Evolutionary conservation across 164 flowering plant species (phyloP).

Genomic region (Aristolochia californica): DNA sequence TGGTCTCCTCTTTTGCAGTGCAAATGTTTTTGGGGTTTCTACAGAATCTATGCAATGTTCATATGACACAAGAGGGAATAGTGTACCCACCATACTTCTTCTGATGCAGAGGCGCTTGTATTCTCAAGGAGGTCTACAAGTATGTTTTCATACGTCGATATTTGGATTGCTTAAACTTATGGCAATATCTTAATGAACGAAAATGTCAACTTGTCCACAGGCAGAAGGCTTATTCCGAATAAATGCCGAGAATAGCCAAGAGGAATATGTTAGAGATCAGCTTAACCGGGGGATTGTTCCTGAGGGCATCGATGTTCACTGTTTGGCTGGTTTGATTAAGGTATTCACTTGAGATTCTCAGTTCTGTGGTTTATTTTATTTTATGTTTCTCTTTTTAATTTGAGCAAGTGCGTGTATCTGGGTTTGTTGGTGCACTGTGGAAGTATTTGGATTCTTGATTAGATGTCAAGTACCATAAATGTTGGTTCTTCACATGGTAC

Average conservation of each 20-base stretch:
- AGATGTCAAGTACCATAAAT: neutral
- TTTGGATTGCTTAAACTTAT: neutral
- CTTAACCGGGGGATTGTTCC: slow-evolving; percentile 71
- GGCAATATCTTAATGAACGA: neutral
- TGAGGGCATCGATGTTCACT: slow-evolving; percentile 70
- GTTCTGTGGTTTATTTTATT: neutral
- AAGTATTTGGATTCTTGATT: neutral
- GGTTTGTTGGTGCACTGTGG: neutral
- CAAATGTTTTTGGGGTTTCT: slow-evolving; percentile 86
- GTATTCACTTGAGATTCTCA: slow-evolving; percentile 16
- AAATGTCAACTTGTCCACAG: slow-evolving; percentile 26
- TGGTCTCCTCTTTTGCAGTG: slow-evolving; percentile 31
- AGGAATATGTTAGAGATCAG: slow-evolving; percentile 77
- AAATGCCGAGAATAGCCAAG: slow-evolving; percentile 73
- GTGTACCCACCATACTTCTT: slow-evolving; percentile 87
- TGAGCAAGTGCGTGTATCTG: neutral
- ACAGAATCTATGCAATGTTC: slow-evolving; percentile 96
- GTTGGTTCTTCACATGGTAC: too few species aligned
- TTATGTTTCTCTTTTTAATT: neutral
- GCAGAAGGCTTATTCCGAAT: slow-evolving; percentile 92
- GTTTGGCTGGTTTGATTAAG: slow-evolving; percentile 93
- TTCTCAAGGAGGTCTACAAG: slow-evolving; percentile 68
- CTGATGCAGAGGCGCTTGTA: slow-evolving; percentile 82
- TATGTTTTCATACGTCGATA: slow-evolving; percentile 8
- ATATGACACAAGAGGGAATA: slow-evolving; percentile 77